Base-by-base conservation (phyloP, 345 rosid species). In the Cardiospermum halicacabum region DNA sequence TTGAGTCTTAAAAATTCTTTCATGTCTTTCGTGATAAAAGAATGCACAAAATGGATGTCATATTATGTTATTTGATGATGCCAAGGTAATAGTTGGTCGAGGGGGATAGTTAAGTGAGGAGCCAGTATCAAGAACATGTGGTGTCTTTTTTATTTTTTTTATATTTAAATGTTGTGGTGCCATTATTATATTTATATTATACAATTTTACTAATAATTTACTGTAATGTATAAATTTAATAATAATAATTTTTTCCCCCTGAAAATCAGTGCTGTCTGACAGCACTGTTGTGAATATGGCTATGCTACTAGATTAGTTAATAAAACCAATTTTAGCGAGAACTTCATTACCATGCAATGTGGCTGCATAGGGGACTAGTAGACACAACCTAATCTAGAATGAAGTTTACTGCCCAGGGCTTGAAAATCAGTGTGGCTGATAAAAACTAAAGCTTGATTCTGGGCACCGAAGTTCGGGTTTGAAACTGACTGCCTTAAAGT, bases 361-460 rank as follows among this genome's bases (percentile, higher is more conserved):
- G n/a, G n/a, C n/a, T n/a, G n/a, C n/a, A n/a, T n/a, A n/a, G n/a
- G n/a, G n/a, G n/a, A n/a, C n/a, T n/a, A n/a, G n/a, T n/a, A n/a
- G n/a, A n/a, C n/a, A n/a, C n/a, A n/a, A n/a, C n/a, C n/a, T n/a
- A n/a, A n/a, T n/a, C n/a, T n/a, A n/a, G n/a, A n/a, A n/a, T 40
- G 32, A 22, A 13, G 18, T 47, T 58, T 9, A 9, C 34, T 18
- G 27, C 18, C 42, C 18, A 18, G 16, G 22, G 53, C 40, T 66
- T 55, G 61, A 42, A 24, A 61, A 40, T 28, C 25, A 16, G 12
- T 45, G 27, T 60, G 53, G 65, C 54, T 61, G 65, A 28, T n/a
- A 16, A 27, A 39, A n/a, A 11, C 10, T 31, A 22, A 31, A 16
- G 48, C 39, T 27, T 16, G 16, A 37, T 53, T 25, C 53, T 37